These are phyloP conservation scores for Nemophila menziesii DNA, from an alignment of 257 asterid genomes.

Conservation along the genomic window DNA sequence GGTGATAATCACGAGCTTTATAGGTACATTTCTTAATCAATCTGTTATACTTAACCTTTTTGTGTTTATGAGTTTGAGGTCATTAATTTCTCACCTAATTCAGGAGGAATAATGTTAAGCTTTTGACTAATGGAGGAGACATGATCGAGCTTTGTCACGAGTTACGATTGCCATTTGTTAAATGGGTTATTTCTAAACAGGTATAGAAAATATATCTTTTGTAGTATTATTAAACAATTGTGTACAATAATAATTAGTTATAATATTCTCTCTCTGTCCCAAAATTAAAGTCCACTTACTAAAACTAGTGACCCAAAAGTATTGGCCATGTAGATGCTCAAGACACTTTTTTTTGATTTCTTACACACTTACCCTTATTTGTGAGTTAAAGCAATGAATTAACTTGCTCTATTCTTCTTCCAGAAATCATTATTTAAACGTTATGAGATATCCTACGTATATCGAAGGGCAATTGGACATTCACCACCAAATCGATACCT, in stretches of 20 bases:
- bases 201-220: constrained; percentile 13
- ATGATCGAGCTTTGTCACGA: constrained; percentile 87
- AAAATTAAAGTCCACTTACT: too few relatives aligned
- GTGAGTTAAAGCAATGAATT: background rate
- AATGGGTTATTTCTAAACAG: constrained; percentile 74
- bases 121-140: constrained; percentile 87
- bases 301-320: too few relatives aligned
- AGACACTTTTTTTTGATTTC: background rate
- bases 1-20: constrained; percentile 42
- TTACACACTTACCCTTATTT: background rate
- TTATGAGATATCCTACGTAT: constrained; percentile 73
- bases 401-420: constrained; percentile 6
- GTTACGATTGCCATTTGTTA: constrained; percentile 72
- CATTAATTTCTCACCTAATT: constrained; percentile 8
- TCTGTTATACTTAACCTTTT: background rate
- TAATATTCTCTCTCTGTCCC: too few relatives aligned
- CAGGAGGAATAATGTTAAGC: constrained; percentile 55
- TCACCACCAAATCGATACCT: constrained; percentile 93
- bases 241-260: too few relatives aligned
- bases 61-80: constrained; percentile 12
- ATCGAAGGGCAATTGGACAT: constrained; percentile 88
- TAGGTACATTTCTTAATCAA: constrained; percentile 33
- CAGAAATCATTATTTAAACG: constrained; percentile 82
- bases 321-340: too few relatives aligned
- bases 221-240: background rate